Base-by-base conservation (phyloP, 2,329 filamentous ascomycete species). In the Nothomitra cinnamomea region DNA sequence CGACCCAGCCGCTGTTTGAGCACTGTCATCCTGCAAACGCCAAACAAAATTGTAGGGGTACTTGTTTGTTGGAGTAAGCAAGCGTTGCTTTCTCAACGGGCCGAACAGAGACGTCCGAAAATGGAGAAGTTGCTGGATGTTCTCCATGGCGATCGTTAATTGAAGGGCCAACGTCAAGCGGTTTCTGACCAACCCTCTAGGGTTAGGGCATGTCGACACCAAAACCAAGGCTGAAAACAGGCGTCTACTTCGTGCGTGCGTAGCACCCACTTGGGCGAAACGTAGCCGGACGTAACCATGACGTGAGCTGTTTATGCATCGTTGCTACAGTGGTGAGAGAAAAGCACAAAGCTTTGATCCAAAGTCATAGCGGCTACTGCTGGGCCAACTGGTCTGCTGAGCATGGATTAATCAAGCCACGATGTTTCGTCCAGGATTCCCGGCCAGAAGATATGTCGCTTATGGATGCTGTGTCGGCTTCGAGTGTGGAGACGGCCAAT, bases 41-140 rank as follows among this genome's bases (percentile, higher is more conserved):
- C 28, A 32, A 32, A 32, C 28, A 32, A 32, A 32, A 32, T 32
- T 32, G 28, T 32, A 32, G 28, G 43, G 12, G 19, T 17, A 24
- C 15, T 48, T 48, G 43, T 48, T 48, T 49, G 45, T 49, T 10
- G 15, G 43, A 48, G 22, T 32, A 49, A 49, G 45, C 13, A 49
- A 32, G 28, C 28, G 28, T 32, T 32, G 28, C 28, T 32, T 32
- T 32, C 28, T 5, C 28, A 32, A 32, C 28, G 28, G 28, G 28
- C 28, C 10, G 28, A 32, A 32, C 28, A 32, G 10, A 5, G 28
- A 32, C 28, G 28, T 32, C 28, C 28, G 10, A 32, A 32, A 5
- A 10, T 10, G 28, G 28, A 32, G 28, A 32, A 32, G 28, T 32
- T 4, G 28, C 10, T 32, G 28, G 28, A 10, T 5, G 28, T 10